Evolutionary conservation across 768 basidiomycete genomes (phyloP).

Genomic region (Terana coerulea): DNA sequence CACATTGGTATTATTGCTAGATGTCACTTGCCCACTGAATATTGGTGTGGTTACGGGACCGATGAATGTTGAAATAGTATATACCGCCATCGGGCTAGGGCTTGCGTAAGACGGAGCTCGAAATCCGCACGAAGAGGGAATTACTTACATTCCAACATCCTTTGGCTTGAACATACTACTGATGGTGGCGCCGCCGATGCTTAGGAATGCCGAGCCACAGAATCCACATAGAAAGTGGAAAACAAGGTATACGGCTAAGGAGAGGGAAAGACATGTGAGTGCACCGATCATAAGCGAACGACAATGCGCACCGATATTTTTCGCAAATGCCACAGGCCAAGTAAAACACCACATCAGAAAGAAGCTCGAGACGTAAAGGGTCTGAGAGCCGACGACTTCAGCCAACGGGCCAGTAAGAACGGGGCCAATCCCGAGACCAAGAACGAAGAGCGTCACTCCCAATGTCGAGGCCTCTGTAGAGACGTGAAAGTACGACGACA

Average conservation of each 20-base stretch:
- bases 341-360: slow-evolving; percentile 53
- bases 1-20: no score
- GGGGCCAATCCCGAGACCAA: slow-evolving; percentile 23
- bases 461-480: slow-evolving; percentile 37
- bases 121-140: slow-evolving; percentile 2
- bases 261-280: neutral
- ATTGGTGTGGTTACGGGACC: slow-evolving; percentile 53
- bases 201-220: slow-evolving; percentile 51
- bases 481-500: slow-evolving; percentile 34
- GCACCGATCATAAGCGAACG: neutral
- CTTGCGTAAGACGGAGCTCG: neutral
- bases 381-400: slow-evolving; percentile 53
- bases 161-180: slow-evolving; percentile 49
- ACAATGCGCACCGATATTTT: slow-evolving; percentile 46
- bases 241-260: slow-evolving; percentile 51
- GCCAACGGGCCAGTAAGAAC: slow-evolving; percentile 32
- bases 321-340: slow-evolving; percentile 69
- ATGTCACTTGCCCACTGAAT: slow-evolving; percentile 44
- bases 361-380: slow-evolving; percentile 60
- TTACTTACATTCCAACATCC: slow-evolving; percentile 52
- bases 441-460: slow-evolving; percentile 37
- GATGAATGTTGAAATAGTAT: slow-evolving; percentile 47
- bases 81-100: slow-evolving; percentile 48
- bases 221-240: slow-evolving; percentile 54
- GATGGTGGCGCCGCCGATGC: slow-evolving; percentile 57